Evolutionary conservation across 176 grass and related monocot species (phyloP).

Genomic region (Triticum urartu): DNA sequence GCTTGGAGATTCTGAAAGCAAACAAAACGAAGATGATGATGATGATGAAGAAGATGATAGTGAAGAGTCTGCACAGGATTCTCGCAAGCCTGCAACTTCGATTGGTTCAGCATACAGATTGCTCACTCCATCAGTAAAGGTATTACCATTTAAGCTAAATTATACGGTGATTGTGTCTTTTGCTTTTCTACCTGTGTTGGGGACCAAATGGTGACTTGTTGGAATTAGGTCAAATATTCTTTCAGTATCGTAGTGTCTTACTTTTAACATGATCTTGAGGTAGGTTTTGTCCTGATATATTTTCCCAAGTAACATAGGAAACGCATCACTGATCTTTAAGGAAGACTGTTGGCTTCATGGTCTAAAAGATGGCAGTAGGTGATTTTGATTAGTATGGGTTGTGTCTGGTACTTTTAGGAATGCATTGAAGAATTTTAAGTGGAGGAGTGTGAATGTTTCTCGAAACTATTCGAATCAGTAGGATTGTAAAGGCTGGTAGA

Average conservation of each 20-base stretch:
- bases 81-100: slow-evolving; percentile 70
- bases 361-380: background rate
- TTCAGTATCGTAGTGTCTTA: background rate
- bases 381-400: background rate
- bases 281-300: background rate
- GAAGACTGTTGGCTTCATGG: background rate
- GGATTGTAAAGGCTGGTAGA: background rate
- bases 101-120: slow-evolving; percentile 91
- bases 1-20: slow-evolving; percentile 47
- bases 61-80: slow-evolving; percentile 69
- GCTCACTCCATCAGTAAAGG: slow-evolving; percentile 94
- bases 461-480: background rate
- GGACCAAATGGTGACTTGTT: background rate
- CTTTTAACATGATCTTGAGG: background rate
- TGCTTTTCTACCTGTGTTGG: slow-evolving; percentile 3
- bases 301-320: background rate
- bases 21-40: slow-evolving; percentile 68
- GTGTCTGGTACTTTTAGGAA: background rate
- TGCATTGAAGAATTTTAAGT: background rate
- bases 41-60: slow-evolving; percentile 67
- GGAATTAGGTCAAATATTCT: background rate
- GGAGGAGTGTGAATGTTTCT: no score
- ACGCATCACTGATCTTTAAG: background rate
- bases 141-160: slow-evolving; percentile 27
- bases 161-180: background rate